phyloP scores from a whole-genome alignment of 2,329 filamentous ascomycete genomes.

The Paraconiothyrium brasiliense region DNA sequence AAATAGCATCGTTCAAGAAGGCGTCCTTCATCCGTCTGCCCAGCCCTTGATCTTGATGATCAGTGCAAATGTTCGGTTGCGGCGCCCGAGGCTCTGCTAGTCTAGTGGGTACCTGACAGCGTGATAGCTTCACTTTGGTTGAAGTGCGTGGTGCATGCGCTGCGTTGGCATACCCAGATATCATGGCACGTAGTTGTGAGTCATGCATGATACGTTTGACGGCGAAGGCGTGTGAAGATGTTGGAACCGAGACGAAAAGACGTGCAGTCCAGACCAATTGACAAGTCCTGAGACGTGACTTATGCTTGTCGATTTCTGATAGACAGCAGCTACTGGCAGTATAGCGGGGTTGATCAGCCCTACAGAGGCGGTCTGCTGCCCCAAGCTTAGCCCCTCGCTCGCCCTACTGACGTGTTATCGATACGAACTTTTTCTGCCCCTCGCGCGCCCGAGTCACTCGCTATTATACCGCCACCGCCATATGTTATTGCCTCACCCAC shows the following conservation, averaged over 20 bases:
- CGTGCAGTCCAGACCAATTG: no score
- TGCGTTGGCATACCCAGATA: neutral
- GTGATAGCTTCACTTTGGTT: slow-evolving; percentile 8
- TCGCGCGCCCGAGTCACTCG: neutral
- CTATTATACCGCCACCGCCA: slow-evolving; percentile 4
- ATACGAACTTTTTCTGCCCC: slow-evolving; percentile 11
- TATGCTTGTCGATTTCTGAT: neutral
- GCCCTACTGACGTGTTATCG: slow-evolving; percentile 10
- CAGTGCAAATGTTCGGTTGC: neutral
- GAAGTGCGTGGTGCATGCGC: slow-evolving; percentile 1
- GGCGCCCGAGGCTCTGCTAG: neutral
- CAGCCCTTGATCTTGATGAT: no score
- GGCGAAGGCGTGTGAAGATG: neutral
- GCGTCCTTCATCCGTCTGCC: no score
- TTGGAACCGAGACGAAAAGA: neutral
- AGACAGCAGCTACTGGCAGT: neutral
- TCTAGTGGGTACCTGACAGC: slow-evolving; percentile 7
- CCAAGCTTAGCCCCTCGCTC: no score
- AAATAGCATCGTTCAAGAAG: no score
- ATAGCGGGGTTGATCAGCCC: no score
- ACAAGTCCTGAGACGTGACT: neutral
- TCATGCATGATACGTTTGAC: neutral
- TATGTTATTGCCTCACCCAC: slow-evolving; percentile 1
- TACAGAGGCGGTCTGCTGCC: no score
- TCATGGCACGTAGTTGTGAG: neutral